These are phyloP conservation scores for Zygosaccharomyces pseudobailii DNA, from an alignment of 1,139 yeast genomes.

Conservation along the genomic window DNA sequence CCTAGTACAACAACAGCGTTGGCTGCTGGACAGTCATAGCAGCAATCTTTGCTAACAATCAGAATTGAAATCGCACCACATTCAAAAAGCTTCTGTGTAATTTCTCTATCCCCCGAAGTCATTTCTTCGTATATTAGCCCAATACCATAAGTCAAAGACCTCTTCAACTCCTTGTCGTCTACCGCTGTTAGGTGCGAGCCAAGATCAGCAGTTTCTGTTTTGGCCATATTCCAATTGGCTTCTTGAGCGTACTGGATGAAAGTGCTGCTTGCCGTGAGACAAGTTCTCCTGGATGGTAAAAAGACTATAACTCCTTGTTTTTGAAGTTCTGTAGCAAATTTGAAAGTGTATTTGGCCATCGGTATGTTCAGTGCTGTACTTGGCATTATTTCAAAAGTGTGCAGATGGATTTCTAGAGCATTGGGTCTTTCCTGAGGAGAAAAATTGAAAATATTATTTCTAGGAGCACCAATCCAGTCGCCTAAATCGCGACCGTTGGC, in stretches of 20 bases:
- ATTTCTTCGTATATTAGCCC: constrained; percentile 62
- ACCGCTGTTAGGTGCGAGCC: constrained; percentile 43
- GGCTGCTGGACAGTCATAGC: constrained; percentile 49
- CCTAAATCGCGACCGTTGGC: constrained; percentile 76
- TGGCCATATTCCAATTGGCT: constrained; percentile 37
- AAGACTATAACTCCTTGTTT: constrained; percentile 37
- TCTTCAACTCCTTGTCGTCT: constrained; percentile 44
- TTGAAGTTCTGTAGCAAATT: constrained; percentile 16
- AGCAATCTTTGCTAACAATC: constrained; percentile 55
- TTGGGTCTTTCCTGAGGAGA: constrained; percentile 55
- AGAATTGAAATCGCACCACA: constrained; percentile 49
- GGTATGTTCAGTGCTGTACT: constrained; percentile 49
- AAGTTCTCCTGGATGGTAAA: constrained; percentile 51
- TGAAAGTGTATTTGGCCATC: constrained; percentile 48
- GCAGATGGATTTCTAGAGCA: constrained; percentile 57
- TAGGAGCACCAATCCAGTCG: constrained; percentile 74
- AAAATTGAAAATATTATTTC: constrained; percentile 61
- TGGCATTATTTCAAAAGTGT: constrained; percentile 44
- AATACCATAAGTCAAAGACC: constrained; percentile 55
- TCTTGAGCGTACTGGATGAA: constrained; percentile 38
- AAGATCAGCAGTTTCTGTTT: constrained; percentile 38
- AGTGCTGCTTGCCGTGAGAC: constrained; percentile 49
- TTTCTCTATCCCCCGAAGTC: constrained; percentile 47
- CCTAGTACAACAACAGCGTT: constrained; percentile 59
- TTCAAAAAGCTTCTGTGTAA: constrained; percentile 51